These are phyloP conservation scores for Cladosporium phlei DNA, from an alignment of 2,329 filamentous ascomycete genomes.

Conservation along the genomic window DNA sequence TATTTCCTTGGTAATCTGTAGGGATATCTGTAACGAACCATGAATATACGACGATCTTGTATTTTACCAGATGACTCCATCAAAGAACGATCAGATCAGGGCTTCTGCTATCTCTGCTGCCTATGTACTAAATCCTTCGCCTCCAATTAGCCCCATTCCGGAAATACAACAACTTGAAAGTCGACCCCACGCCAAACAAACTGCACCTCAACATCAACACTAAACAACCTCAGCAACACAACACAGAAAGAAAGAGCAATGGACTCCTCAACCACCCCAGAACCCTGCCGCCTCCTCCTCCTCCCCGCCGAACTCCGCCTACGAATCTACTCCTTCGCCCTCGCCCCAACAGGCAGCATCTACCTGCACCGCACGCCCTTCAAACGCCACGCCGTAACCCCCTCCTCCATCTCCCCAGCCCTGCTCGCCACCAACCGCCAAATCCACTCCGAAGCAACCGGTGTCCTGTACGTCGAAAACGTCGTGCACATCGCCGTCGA, in stretches of 20 bases:
- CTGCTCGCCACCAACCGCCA: slow-evolving; percentile 38
- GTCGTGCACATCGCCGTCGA: slow-evolving; percentile 33
- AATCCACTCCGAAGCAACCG: slow-evolving; percentile 36
- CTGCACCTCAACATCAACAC: no score
- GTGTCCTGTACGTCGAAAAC: slow-evolving; percentile 42
- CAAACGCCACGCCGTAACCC: slow-evolving; percentile 18
- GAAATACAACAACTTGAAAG: no score
- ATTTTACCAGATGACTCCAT: background rate
- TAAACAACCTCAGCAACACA: no score
- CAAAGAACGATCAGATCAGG: no score
- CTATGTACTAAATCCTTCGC: no score
- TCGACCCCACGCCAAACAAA: no score
- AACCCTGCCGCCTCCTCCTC: slow-evolving; percentile 17
- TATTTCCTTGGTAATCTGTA: background rate
- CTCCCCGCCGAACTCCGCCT: slow-evolving; percentile 34
- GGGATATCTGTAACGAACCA: background rate
- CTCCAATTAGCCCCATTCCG: no score
- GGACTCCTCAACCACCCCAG: background rate
- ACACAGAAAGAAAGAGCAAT: background rate
- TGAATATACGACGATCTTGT: background rate
- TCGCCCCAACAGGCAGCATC: slow-evolving; percentile 25
- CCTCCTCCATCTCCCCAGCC: slow-evolving; percentile 31
- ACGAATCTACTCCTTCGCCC: slow-evolving; percentile 31
- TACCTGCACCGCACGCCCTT: slow-evolving; percentile 18
- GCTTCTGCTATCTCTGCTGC: no score